These are phyloP conservation scores for Earliella scabrosa DNA, from an alignment of 1,284 basidiomycete species.

Conservation along the genomic window DNA sequence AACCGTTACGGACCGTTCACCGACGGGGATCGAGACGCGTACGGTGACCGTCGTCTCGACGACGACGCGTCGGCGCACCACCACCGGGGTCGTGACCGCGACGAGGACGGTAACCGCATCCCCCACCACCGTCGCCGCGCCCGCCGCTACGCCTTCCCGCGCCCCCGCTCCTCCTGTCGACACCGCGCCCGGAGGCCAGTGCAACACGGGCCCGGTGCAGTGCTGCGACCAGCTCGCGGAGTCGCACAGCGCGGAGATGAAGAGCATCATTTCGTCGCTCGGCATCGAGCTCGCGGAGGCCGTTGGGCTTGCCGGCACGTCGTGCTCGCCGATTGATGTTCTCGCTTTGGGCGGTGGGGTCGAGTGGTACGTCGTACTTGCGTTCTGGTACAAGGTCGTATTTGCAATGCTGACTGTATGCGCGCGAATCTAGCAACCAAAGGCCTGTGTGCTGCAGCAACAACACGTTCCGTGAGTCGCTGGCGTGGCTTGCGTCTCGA, in stretches of 20 bases:
- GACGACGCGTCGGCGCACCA: neutral
- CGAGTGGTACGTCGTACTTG: slow-evolving; percentile 16
- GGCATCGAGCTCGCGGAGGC: slow-evolving; percentile 9
- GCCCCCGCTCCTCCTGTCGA: neutral
- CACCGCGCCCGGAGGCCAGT: slow-evolving; percentile 9
- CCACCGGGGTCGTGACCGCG: neutral
- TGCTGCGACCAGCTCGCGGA: slow-evolving; percentile 19
- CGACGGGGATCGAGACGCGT: too few species aligned
- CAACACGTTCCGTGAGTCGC: slow-evolving; percentile 18
- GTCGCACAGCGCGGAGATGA: slow-evolving; percentile 14
- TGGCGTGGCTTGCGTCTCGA: fast-evolving
- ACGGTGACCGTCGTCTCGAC: slow-evolving; percentile 8
- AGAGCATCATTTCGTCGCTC: slow-evolving; percentile 17
- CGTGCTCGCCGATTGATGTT: slow-evolving; percentile 22
- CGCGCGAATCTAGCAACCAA: slow-evolving; percentile 12
- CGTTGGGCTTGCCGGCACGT: slow-evolving; percentile 13
- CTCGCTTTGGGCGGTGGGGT: slow-evolving; percentile 14
- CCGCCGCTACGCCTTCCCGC: neutral
- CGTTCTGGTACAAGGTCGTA: neutral
- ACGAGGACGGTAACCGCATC: neutral
- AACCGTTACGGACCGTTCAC: neutral
- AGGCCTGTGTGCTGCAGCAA: slow-evolving; percentile 22
- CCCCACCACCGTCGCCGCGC: neutral
- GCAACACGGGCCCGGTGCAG: slow-evolving; percentile 21
- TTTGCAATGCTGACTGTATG: slow-evolving; percentile 16